Evolutionary conservation across 108 stramenopile genomes (phyloP).

Genomic region (Cylindrotheca fusiformis): DNA sequence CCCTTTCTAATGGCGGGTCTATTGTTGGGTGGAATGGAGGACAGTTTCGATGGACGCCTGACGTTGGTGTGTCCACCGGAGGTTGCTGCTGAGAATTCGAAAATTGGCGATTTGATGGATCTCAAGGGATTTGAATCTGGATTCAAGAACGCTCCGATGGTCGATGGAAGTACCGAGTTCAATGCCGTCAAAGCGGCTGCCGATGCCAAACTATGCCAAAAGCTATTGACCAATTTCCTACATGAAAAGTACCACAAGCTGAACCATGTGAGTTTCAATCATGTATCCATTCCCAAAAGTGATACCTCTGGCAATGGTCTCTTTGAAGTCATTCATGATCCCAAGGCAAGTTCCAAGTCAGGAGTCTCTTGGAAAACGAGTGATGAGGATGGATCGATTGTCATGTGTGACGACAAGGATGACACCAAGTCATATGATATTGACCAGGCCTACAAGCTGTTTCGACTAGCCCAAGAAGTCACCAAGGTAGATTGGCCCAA

Average conservation of each 20-base stretch:
- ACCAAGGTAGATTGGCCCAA: constrained; percentile 82
- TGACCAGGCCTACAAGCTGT: constrained; percentile 61
- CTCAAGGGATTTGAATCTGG: not conserved
- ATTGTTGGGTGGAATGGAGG: constrained; percentile 62
- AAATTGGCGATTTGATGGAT: constrained; percentile 67
- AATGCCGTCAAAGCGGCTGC: not conserved
- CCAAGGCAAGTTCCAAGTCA: not conserved
- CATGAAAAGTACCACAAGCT: not conserved
- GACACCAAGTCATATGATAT: constrained; percentile 63
- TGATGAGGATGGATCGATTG: not conserved
- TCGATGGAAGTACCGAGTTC: not conserved
- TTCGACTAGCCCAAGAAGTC: constrained; percentile 57
- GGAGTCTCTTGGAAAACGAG: not conserved
- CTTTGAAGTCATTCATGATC: not conserved
- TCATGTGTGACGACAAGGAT: not conserved
- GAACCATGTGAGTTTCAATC: not conserved
- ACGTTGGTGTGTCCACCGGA: constrained; percentile 84
- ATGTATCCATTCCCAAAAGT: not conserved
- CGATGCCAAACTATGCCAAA: not conserved
- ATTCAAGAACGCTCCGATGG: not conserved
- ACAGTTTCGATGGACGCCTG: constrained; percentile 68
- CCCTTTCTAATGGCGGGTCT: constrained; percentile 81
- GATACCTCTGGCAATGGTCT: not conserved
- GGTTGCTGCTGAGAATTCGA: constrained; percentile 88
- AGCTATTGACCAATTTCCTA: not conserved